Evolutionary conservation across 2,329 filamentous ascomycete species (phyloP).

Genomic region (Colletotrichum tamarilloi): DNA sequence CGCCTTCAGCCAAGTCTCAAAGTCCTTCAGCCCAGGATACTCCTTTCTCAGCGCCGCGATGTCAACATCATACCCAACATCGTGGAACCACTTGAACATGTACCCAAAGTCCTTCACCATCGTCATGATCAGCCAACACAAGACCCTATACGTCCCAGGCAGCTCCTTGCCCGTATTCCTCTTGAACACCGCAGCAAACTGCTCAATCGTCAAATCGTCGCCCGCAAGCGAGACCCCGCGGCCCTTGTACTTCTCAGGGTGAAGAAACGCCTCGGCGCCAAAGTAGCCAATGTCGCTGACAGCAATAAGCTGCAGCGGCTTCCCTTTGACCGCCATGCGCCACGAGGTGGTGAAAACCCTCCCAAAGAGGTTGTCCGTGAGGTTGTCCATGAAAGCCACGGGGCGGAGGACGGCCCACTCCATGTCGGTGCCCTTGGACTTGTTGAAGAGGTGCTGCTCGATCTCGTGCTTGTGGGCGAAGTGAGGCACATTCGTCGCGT

Average conservation of each 20-base stretch:
- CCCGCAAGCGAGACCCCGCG: slow-evolving; percentile 51
- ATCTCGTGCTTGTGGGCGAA: slow-evolving; percentile 70
- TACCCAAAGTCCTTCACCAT: slow-evolving; percentile 45
- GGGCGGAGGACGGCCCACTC: slow-evolving; percentile 51
- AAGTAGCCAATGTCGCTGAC: slow-evolving; percentile 52
- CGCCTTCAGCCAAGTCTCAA: slow-evolving; percentile 58
- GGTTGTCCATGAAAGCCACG: slow-evolving; percentile 54
- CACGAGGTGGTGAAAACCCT: slow-evolving; percentile 47
- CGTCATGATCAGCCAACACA: slow-evolving; percentile 41
- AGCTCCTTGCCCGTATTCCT: slow-evolving; percentile 43
- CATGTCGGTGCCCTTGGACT: slow-evolving; percentile 45
- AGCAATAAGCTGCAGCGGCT: slow-evolving; percentile 49
- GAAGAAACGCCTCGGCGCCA: slow-evolving; percentile 48
- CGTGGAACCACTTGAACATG: slow-evolving; percentile 52
- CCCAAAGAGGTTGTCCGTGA: slow-evolving; percentile 44
- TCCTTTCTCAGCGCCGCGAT: slow-evolving; percentile 42
- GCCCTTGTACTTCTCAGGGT: slow-evolving; percentile 45
- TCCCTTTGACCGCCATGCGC: slow-evolving; percentile 43
- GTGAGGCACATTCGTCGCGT: slow-evolving; percentile 67
- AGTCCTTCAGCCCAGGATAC: slow-evolving; percentile 42
- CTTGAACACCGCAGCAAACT: slow-evolving; percentile 46
- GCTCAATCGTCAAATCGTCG: slow-evolving; percentile 50
- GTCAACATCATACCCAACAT: slow-evolving; percentile 49
- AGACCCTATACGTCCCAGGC: slow-evolving; percentile 44
- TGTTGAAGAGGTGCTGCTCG: slow-evolving; percentile 67